Base-by-base conservation (phyloP, 148 eudicot species). In the Heliosperma pusillum region DNA sequence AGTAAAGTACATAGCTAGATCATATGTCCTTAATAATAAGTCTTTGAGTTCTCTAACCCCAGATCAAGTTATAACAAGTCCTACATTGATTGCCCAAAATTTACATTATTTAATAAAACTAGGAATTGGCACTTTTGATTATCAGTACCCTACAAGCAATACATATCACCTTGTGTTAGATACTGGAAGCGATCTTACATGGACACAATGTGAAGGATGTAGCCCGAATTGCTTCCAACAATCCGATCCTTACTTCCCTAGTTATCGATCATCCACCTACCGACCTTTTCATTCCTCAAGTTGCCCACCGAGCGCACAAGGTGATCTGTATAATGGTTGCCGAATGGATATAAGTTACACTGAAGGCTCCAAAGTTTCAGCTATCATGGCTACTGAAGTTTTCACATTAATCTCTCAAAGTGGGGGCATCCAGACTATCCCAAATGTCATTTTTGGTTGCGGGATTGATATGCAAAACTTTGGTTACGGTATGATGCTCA, bases 201-300 rank as follows among this genome's bases (percentile, higher is more conserved):
- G 80, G 80, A 71, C 64, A 13, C 80, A 64, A 72, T 78, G 76
- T 20, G 71, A 78, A 33, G 75, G 65, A 24, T 77, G 80, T 16
- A 7, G 25, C 7, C 12, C 42, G 42, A 36, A 47, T 11, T 77
- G 80, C 30, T 77, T 70, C 25, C 64, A 47, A 19, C 80, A 77
- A 63, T 21, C 10, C 10, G 50, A 64, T 15, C 70, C 70, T 19
- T 50, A n/a, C 10, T 77, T 45, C 8, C 69, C 69, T 0, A 45
- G 47, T 1, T 26, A 29, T 40, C 63, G 12, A 7, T 77, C 80
- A 1, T 47, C 25, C 4, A 45, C 59, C 16, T 77, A 71, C 29
- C 29, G 19, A 3, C 36, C 16, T 0, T 13, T 71, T 52, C 24
- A 56, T 68, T 76, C 73, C 21, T 0, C 22, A 19, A 42, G 57